Conservation (phyloP, 2,329 filamentous ascomycete genomes). For the Thermochaetoides dissita region DNA sequence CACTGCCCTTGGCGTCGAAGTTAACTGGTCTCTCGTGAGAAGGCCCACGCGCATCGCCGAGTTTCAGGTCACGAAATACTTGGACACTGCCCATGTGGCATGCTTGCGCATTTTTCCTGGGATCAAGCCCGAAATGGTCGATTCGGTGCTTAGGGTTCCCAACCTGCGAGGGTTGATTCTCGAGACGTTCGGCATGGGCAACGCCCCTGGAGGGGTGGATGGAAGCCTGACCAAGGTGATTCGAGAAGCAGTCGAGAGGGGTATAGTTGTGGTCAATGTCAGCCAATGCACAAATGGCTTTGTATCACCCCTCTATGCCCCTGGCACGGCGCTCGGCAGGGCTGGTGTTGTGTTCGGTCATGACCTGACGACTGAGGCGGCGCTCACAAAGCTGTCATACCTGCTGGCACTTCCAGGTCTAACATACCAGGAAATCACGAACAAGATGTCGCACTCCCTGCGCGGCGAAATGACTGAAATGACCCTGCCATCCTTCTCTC, state of each 20-base stretch:
- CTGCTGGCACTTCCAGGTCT: constrained; percentile 56
- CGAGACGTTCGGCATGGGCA: constrained; percentile 87
- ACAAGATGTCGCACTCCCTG: constrained; percentile 59
- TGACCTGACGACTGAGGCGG: constrained; percentile 80
- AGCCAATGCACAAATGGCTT: constrained; percentile 75
- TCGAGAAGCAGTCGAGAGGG: constrained; percentile 60
- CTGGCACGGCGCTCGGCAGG: constrained; percentile 61
- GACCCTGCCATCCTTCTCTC: constrained; percentile 58
- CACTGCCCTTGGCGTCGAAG: constrained; percentile 64
- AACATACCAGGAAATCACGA: constrained; percentile 50
- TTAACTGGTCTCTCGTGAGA: constrained; percentile 66
- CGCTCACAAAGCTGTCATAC: constrained; percentile 81
- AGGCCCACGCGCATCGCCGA: constrained; percentile 60
- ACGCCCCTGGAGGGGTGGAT: constrained; percentile 70
- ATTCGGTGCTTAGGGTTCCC: constrained; percentile 65
- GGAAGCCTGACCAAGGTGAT: constrained; percentile 68
- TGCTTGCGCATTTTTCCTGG: constrained; percentile 84
- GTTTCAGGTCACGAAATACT: constrained; percentile 58
- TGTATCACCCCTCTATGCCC: constrained; percentile 65
- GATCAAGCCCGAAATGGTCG: constrained; percentile 86
- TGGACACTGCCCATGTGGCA: constrained; percentile 79
- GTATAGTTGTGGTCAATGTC: constrained; percentile 78
- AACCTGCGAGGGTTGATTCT: constrained; percentile 68
- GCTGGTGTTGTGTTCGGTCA: constrained; percentile 82
- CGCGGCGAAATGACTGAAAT: constrained; percentile 77